phyloP scores from a whole-genome alignment of 768 basidiomycete genomes.

The Mycena alexandri region DNA sequence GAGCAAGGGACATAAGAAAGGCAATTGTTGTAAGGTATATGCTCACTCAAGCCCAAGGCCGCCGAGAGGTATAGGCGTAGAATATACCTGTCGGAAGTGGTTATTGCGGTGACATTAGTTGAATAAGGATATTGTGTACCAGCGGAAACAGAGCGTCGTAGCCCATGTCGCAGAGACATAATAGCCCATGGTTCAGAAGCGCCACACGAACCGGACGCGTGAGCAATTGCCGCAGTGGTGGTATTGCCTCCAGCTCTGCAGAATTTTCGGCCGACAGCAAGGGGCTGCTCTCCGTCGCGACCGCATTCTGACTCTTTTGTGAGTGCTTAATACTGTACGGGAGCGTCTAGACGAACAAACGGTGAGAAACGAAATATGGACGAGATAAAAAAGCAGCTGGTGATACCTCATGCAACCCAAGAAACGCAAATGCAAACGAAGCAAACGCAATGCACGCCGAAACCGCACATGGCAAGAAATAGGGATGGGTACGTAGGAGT shows the following conservation, averaged over 20 bases:
- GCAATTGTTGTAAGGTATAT: no score
- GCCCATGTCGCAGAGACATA: conserved; percentile 1
- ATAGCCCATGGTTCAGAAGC: not conserved
- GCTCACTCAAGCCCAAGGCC: conserved; percentile 17
- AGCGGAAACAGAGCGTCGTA: conserved; percentile 7
- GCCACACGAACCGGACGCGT: conserved; percentile 5
- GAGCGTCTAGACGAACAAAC: not conserved
- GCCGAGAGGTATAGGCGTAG: conserved; percentile 12
- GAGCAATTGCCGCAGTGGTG: not conserved
- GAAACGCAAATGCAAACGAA: conserved; percentile 10
- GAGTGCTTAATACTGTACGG: not conserved
- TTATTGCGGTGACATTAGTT: not conserved
- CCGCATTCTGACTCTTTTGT: not conserved
- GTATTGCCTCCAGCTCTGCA: not conserved
- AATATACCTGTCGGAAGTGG: conserved; percentile 3
- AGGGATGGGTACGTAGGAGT: conserved; percentile 15
- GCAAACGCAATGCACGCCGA: conserved; percentile 12
- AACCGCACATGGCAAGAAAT: conserved; percentile 30
- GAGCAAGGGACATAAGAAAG: not conserved
- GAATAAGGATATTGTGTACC: not conserved
- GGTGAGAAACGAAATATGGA: not conserved
- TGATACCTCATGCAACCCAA: conserved; percentile 23
- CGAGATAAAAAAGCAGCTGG: no score
- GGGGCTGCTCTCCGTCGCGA: conserved; percentile 1
- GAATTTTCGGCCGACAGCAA: not conserved